Evolutionary conservation across 2,329 filamentous ascomycete species (phyloP), one percentile per base, ranked within the genome.

Genomic region (Zymoseptoria passerinii): DNA sequence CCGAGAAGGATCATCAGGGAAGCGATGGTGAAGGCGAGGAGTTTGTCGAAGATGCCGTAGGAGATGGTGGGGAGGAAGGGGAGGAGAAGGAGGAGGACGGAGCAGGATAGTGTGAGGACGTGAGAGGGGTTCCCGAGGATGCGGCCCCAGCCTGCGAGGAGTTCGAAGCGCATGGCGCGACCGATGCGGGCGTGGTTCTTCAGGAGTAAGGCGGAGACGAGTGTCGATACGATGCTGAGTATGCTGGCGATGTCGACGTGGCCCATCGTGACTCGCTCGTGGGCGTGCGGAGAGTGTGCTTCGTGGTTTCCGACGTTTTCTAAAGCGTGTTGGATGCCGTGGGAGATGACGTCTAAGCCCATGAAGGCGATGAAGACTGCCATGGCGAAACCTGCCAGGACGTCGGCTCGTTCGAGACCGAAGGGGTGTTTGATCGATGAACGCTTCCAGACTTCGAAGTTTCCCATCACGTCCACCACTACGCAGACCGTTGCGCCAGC

Each of bases 301-400:
- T 86, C 81, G 68, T 95, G 90, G 16, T 80, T 80, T 13, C 86
- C 85, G 19, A 83, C 70, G 53, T 80, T 80, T 74, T 96, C 92
- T 9, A 99, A 83, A n/a, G 91, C 83, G 73, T 99, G 92, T 71
- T 96, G 94, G 16, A 96, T 79, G 60, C 90, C 92, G 72, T 99
- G 94, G 48, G 90, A 95, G 61, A 99, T 87, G 53, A 99, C 83
- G 68, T 99, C 94, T 68, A 97, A 87, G 19, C 92, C 92, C 79
- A 96, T 96, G 75, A 99, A 99, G n/a, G 96, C 83, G 10, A 99
- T 83, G 61, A 96, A 90, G 48, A 99, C 88, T 54, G 91, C 95
- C 85, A 97, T 90, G 61, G 92, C 94, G 64, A 99, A 96, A 18
- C 94, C 94, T 40, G 92, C 91, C 16, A 99, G 83, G 4, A 99